phyloP scores from a whole-genome alignment of 2,329 filamentous ascomycete species.

The Aspergillus sp. region DNA sequence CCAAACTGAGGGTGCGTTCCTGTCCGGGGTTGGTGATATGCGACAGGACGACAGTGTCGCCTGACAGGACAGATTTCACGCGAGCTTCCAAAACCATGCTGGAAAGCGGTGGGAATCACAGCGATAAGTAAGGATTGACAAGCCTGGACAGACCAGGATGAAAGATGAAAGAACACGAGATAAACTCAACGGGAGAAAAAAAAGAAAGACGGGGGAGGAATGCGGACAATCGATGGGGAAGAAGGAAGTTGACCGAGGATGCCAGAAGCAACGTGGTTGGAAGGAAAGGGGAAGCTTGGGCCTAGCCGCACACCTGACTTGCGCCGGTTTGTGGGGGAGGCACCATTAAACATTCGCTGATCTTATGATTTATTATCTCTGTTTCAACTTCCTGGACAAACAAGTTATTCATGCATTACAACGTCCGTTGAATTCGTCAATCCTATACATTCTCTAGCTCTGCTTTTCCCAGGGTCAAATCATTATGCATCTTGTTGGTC shows the following conservation, averaged over 20 bases:
- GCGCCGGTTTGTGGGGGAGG: slow-evolving; percentile 13
- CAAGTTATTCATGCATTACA: neutral
- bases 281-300: slow-evolving; percentile 15
- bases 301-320: slow-evolving; percentile 31
- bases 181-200: slow-evolving; percentile 11
- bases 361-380: neutral
- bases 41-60: slow-evolving; percentile 84
- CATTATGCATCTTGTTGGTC: neutral
- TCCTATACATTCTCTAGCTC: slow-evolving; percentile 9
- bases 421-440: neutral
- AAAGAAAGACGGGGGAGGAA: slow-evolving; percentile 14
- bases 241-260: slow-evolving; percentile 7
- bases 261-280: slow-evolving; percentile 33
- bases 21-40: slow-evolving; percentile 76
- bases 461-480: slow-evolving; percentile 1
- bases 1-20: slow-evolving; percentile 85
- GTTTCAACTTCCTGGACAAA: too few species aligned
- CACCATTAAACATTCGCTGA: too few species aligned
- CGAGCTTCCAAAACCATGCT: slow-evolving; percentile 57
- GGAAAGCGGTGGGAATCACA: slow-evolving; percentile 14
- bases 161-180: slow-evolving; percentile 10
- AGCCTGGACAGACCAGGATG: slow-evolving; percentile 7
- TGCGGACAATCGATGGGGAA: slow-evolving; percentile 1
- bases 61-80: slow-evolving; percentile 92
- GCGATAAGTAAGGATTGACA: slow-evolving; percentile 5